A percentile compares a stretch with the other conserved stretches of the same genome.
Evolutionary conservation across 164 flowering plant species (phyloP).

Genomic region (Sedum album): DNA sequence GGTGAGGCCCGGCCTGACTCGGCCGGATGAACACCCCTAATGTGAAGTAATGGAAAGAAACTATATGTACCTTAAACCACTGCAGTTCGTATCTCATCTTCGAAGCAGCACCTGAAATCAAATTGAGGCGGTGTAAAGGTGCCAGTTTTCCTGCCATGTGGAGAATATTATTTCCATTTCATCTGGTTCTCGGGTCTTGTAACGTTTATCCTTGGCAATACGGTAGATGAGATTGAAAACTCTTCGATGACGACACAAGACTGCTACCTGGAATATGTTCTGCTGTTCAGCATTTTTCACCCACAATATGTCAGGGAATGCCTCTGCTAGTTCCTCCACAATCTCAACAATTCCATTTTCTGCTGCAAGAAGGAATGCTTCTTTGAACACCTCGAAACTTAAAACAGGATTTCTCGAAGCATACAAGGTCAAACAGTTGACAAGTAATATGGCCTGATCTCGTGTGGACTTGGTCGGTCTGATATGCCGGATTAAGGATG

Average conservation of each 20-base stretch:
- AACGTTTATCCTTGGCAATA: constrained; percentile 9
- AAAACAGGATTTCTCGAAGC: background rate
- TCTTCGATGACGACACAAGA: constrained; percentile 10
- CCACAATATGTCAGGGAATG: constrained; percentile 14
- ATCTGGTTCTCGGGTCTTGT: constrained; percentile 1
- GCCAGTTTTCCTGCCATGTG: constrained; percentile 18
- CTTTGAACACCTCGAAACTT: background rate
- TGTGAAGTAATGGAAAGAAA: too few species aligned
- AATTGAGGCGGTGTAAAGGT: constrained; percentile 11
- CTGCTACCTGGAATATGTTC: constrained; percentile 14
- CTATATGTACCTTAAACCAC: too few species aligned
- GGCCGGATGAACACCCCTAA: too few species aligned
- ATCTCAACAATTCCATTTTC: constrained; percentile 14
- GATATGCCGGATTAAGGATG: background rate
- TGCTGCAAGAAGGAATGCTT: constrained; percentile 9
- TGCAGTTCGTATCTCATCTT: constrained; percentile 13
- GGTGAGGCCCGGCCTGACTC: too few species aligned
- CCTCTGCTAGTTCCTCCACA: constrained; percentile 11
- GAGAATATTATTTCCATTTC: constrained; percentile 14
- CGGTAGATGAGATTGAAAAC: constrained; percentile 16
- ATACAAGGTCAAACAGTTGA: constrained; percentile 8
- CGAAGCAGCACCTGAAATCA: constrained; percentile 14
- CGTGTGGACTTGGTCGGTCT: constrained; percentile 7
- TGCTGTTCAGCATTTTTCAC: background rate
- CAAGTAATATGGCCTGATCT: constrained; percentile 15